Base-by-base conservation (phyloP, 2,329 filamentous ascomycete genomes). In the Teratosphaeriaceae sp. region DNA sequence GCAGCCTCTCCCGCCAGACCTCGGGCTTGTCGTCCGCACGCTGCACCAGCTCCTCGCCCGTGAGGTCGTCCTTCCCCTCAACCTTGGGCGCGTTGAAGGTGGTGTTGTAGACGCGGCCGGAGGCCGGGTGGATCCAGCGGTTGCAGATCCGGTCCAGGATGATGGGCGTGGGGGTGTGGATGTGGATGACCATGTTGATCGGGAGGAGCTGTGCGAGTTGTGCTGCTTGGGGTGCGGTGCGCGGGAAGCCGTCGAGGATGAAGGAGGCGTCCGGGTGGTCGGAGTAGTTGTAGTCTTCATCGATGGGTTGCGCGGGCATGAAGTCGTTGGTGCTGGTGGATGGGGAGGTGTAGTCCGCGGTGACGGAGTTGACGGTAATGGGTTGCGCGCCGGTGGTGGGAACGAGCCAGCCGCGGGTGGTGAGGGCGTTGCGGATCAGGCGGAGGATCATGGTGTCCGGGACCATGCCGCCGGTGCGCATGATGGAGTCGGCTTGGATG, bases 171-270 rank as follows among this genome's bases (percentile, higher is more conserved):
- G 92, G 92, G 0, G 90, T 97, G 60, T 84, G 77, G 54, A 97
- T 74, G 43, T 85, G 88, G 46, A 96, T 83, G 38, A 88, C 92
- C 48, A 96, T 78, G 66, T 98, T 98, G 63, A 98, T 89, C n/a
- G 90, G 88, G 23, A 97, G 78, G 24, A 96, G 74, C 35, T 72
- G 69, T 61, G 94, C 88, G 37, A 97, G 76, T 44, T 82, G 82
- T 31, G 69, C 65, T 21, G 89, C 92, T 67, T 98, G 92, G 2
- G 71, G 62, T 1, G 85, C 84, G 5, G 87, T 98, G 52, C 92
- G 84, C 2, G 92, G 92, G 66, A 97, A 98, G 13, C 92, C 92
- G 63, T 98, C 92, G 41, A 98, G 83, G 51, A 98, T 85, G 65
- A 96, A 97, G 1, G 88, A 95, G 7, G 88, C 88, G 1, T 79